Evolutionary conservation across 345 rosid genomes (phyloP), one percentile per base, ranked within the genome.

Genomic region (Kernera saxatilis): DNA sequence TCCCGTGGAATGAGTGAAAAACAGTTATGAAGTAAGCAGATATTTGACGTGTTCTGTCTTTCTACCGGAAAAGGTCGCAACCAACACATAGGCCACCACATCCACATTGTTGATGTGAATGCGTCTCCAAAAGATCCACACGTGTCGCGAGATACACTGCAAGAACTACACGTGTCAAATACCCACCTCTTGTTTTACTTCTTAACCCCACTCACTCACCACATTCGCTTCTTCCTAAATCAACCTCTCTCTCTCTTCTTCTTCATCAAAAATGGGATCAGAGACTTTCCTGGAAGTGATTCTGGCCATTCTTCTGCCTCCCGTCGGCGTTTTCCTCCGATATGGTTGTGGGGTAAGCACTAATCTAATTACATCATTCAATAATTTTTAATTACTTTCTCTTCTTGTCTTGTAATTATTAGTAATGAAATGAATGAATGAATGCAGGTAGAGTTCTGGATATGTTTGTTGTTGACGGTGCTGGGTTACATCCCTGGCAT

Each of bases 261-360:
- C n/a, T n/a, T n/a, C n/a, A n/a, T n/a, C n/a, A n/a, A 60, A 69
- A 21, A 84, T 88, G 96, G 97, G 97, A 7, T 84, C 94, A 58
- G 93, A 83, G 71, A 93, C 98, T 1, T 87, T 90, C 65, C 21
- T 93, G 8, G 97, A 93, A 81, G 84, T 93, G 65, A 39, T 93
- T 61, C 80, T 93, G 7, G 96, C 98, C 27, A 93, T 93, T 65
- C 84, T 93, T 45, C 66, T 88, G 1, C 98, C 98, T 19, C 98
- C 97, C 6, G 91, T 93, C 27, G 97, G 98, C 0, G 94, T 93
- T 71, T 93, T 93, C 73, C 89, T 93, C n/a, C 92, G 97, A 30
- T 93, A 84, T 80, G 97, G 91, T 37, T 87, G 89, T 69, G 94
- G 94, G 75, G 98, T 93, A 85, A 71, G 70, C 23, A 51, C 37